Conservation (phyloP, 306 rosid genomes). For the Trifolium subterraneum region DNA sequence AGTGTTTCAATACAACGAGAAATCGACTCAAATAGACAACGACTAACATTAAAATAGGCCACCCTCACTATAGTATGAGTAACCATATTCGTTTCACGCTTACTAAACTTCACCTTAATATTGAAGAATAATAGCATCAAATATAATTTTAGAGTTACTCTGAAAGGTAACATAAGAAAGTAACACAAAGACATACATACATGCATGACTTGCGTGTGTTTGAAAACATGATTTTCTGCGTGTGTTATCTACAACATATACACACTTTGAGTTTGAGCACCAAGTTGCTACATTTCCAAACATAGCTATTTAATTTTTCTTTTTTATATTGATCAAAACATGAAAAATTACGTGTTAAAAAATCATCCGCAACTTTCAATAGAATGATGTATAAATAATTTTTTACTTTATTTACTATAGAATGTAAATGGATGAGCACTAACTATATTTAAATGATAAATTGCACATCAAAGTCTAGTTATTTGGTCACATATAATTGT, state of each 20-base stretch:
- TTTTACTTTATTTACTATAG: not conserved
- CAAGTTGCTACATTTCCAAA: not conserved
- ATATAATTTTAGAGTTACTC: too few relatives aligned
- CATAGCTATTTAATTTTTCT: not conserved
- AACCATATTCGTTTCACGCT: too few relatives aligned
- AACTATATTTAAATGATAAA: not conserved
- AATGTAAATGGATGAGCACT: constrained; percentile 2
- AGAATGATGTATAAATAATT: not conserved
- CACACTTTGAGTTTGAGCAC: not conserved
- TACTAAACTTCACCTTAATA: too few relatives aligned
- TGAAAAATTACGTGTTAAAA: not conserved
- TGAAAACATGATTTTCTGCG: not conserved
- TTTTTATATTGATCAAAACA: not conserved
- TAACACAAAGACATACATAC: not conserved
- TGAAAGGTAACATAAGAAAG: too few relatives aligned
- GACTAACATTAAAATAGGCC: too few relatives aligned
- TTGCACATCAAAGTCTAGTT: not conserved
- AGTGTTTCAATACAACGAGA: too few relatives aligned
- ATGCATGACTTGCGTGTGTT: constrained; percentile 7
- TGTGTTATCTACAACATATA: not conserved
- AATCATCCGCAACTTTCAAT: not conserved
- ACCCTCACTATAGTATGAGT: too few relatives aligned
- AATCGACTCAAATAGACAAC: too few relatives aligned
- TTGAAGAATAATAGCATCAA: too few relatives aligned
- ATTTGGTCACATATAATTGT: not conserved